Base-by-base conservation (phyloP, 2,329 filamentous ascomycete species). In the Colletotrichum chrysophilum region DNA sequence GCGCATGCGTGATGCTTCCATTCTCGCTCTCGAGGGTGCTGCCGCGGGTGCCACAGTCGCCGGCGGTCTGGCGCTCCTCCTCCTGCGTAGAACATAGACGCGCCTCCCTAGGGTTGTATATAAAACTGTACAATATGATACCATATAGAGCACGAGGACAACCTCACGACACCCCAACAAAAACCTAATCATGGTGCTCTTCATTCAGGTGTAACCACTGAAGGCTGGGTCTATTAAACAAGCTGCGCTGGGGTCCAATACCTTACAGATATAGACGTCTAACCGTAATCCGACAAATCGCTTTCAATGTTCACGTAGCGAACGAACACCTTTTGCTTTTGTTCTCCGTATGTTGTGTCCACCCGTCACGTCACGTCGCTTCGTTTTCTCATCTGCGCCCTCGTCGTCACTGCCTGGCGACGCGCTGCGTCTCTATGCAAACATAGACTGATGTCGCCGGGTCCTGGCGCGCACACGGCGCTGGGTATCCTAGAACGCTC, bases 1-100 rank as follows among this genome's bases (percentile, higher is more conserved):
- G 76, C 90, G 90, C 58, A 94, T 94, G 87, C 89, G 91, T 68
- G 94, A 96, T 79, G 85, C 94, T 36, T 95, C 94, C 4, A 84
- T 93, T n/a, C 86, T 94, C 78, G 93, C 91, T 65, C 84, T 95
- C 43, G 91, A 96, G 83, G 91, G 93, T 70, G 92, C 90, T 9
- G 88, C 91, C 32, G 89, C 91, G 1, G 94, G 94, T n/a, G 93
- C 92, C 13, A 88, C 89, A 0, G 78, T 94, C 18, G 90, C 89
- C 68, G 90, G 89, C 43, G 83, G 90, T 52, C 79, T 93, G 68
- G 87, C 88, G 7, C 78, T 92, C 56, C 80, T 91, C 58, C 78
- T 90, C 26, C 82, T 88, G 64, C 83, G 88, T 74, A 87, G 77
- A 80, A 78, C 73, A 68, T 82, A 79, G 70, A 10, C 18, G 80